phyloP scores from a whole-genome alignment of 352 stramenopile species.

The Globisporangium takayamanum region DNA sequence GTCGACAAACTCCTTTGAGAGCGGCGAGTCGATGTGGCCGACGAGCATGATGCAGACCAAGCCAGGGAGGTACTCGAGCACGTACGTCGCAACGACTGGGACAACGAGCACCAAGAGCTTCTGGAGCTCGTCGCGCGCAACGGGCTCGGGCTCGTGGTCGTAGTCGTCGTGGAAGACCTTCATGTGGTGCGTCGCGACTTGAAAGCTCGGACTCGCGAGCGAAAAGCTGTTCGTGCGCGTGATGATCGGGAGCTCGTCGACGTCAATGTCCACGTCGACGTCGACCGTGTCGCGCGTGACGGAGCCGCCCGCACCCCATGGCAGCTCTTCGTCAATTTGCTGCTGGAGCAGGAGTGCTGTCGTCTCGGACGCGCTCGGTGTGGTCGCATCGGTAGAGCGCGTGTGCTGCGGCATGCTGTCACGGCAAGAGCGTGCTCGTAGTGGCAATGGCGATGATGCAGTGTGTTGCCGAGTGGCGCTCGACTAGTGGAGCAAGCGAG shows the following conservation, averaged over 20 bases:
- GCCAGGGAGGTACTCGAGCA: conserved; percentile 33
- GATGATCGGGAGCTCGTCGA: conserved; percentile 33
- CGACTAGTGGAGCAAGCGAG: background rate
- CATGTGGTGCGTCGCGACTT: conserved; percentile 29
- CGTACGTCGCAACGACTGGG: conserved; percentile 22
- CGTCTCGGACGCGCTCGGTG: background rate
- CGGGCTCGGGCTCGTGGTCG: conserved; percentile 20
- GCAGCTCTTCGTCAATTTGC: background rate
- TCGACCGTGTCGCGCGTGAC: background rate
- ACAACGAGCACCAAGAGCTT: conserved; percentile 41
- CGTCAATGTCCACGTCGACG: conserved; percentile 17
- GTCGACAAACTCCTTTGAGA: conserved; percentile 59
- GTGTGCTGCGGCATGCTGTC: background rate
- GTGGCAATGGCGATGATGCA: background rate
- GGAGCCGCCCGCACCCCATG: background rate
- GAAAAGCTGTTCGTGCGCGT: conserved; percentile 46
- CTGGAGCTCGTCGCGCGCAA: conserved; percentile 24
- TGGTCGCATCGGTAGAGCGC: background rate
- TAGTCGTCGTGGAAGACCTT: conserved; percentile 36
- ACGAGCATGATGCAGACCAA: conserved; percentile 62
- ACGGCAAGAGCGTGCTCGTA: background rate
- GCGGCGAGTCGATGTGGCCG: conserved; percentile 45
- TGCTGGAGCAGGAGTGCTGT: background rate
- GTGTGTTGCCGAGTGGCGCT: background rate
- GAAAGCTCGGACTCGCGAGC: conserved; percentile 41